Base-by-base conservation (phyloP, 225 moss, liverwort and hornwort genomes). In the Climacium dendroides region DNA sequence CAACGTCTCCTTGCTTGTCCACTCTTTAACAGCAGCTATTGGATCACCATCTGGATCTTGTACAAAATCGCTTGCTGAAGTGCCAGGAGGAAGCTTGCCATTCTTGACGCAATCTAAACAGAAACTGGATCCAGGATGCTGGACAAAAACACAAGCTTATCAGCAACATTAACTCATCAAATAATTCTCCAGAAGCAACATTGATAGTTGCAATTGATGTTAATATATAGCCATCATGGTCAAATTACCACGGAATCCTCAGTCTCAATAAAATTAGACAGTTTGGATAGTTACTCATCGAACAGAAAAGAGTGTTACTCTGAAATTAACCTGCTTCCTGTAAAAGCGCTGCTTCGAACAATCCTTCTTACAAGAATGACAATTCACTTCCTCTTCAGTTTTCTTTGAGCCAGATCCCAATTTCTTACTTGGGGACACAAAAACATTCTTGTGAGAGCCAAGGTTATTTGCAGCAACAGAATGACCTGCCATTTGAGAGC, bases 1-100 rank as follows among this genome's bases (percentile, higher is more conserved):
- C 83, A 98, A 79, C 23, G 96, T 97, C 90, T 97, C 97, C 87
- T 95, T 97, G 76, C 90, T 93, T 84, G 96, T 94, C 98, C 98
- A 98, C 81, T 95, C 94, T 78, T 95, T 96, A n/a, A n/a, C 79
- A 78, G 79, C 55, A 19, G 85, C 91, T 80, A 81, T 85, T 16
- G 77, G 25, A 10, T 94, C 94, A 35, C 90, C 87, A 55, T 92
- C 93, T 20, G 90, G 29, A 53, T 91, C 61, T 79, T 93, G 91
- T 37, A 89, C 72, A 84, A 96, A 96, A 65, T 95, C 95, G 78
- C 79, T 89, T 15, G 94, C 87, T 71, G 91, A 87, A 84, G 85
- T 90, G 80, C 94, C 96, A 50, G 91, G 85, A 82, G 94, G 94
- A 76, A 91, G 89, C 88, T 93, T 98, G 41, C 97, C 97, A 89